Evolutionary conservation across 2,329 filamentous ascomycete genomes (phyloP).

Genomic region (Hymenoscyphus albidus): DNA sequence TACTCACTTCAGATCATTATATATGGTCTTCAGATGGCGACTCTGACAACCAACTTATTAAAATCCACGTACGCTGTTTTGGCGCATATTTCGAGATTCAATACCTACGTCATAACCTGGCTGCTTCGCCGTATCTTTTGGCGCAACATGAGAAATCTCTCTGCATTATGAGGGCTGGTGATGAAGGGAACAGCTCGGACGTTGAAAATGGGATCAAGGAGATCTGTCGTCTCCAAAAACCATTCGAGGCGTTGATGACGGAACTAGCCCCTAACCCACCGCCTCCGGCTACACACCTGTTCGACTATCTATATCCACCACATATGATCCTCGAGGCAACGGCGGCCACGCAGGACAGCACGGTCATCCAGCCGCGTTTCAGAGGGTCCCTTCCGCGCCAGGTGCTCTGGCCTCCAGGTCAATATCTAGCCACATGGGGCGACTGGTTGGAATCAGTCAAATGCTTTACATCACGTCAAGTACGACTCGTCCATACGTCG

Average conservation of each 20-base stretch:
- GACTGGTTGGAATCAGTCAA: neutral
- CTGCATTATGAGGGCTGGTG: neutral
- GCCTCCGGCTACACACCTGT: neutral
- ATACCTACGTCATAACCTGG: neutral
- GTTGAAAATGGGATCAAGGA: too few relatives aligned
- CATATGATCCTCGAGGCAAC: neutral
- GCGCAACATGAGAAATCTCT: neutral
- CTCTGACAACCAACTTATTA: neutral
- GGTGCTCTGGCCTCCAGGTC: neutral
- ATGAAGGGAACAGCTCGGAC: neutral
- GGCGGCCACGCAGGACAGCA: neutral
- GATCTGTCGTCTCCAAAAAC: neutral
- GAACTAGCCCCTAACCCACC: neutral
- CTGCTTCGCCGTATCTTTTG: neutral
- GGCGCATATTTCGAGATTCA: neutral
- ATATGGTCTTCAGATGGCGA: neutral
- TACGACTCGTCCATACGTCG: neutral
- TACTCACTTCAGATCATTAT: neutral
- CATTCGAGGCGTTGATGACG: neutral
- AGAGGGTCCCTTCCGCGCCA: neutral
- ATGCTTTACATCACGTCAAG: neutral
- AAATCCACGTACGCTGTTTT: neutral
- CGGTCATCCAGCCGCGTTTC: neutral
- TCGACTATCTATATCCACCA: neutral
- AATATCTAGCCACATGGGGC: neutral